These are phyloP conservation scores for Myrica gale DNA, from an alignment of 306 rosid species.

Conservation along the genomic window DNA sequence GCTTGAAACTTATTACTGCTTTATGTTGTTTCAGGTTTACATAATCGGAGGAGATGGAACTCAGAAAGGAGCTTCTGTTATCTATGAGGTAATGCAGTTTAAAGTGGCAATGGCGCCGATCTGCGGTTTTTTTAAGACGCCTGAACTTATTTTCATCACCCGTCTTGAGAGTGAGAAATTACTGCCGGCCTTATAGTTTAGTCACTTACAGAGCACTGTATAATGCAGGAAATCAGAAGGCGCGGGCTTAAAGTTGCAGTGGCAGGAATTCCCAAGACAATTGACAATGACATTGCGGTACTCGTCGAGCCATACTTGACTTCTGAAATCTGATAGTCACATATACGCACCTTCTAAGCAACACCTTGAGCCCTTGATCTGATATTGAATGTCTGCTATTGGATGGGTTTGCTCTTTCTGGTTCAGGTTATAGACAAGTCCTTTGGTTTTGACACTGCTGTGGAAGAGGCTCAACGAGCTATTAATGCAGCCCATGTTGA, in stretches of 20 bases:
- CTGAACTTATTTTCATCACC: background rate
- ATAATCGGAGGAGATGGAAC: slow-evolving; percentile 59
- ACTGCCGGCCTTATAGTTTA: background rate
- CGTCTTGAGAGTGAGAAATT: background rate
- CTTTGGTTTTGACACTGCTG: slow-evolving; percentile 57
- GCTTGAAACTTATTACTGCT: background rate
- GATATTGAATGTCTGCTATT: background rate
- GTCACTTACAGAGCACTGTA: background rate
- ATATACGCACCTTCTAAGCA: background rate
- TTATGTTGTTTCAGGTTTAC: slow-evolving; percentile 36
- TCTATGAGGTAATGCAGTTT: slow-evolving; percentile 40
- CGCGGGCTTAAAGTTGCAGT: slow-evolving; percentile 53
- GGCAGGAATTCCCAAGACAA: slow-evolving; percentile 56
- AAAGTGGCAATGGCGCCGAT: slow-evolving; percentile 1
- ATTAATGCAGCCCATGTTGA: slow-evolving; percentile 72
- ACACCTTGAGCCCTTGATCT: background rate
- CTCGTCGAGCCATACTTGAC: background rate
- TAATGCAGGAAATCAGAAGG: slow-evolving; percentile 44
- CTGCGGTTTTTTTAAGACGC: background rate
- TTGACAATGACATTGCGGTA: slow-evolving; percentile 57
- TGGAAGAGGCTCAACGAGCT: slow-evolving; percentile 63
- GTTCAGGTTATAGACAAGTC: slow-evolving; percentile 58
- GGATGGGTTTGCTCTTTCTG: background rate
- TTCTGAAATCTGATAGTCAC: background rate
- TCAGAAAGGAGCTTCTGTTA: slow-evolving; percentile 49